Evolutionary conservation across 805 yeast genomes (phyloP).

Genomic region (Candida fluviatilis): DNA sequence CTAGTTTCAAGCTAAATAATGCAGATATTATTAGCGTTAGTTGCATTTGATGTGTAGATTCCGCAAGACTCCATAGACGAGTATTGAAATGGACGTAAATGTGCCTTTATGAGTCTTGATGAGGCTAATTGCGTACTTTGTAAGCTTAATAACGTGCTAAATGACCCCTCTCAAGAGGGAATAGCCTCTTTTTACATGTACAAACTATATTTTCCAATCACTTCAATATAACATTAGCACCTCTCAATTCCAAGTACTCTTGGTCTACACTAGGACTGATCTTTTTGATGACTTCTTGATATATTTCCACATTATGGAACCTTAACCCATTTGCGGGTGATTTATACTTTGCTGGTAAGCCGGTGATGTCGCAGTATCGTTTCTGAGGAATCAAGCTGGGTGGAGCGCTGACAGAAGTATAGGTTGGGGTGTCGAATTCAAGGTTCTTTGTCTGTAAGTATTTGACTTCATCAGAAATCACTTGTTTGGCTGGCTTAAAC

Average conservation of each 20-base stretch:
- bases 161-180: too few relatives aligned
- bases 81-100: too few relatives aligned
- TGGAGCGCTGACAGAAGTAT: conserved; percentile 72
- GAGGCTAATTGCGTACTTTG: too few relatives aligned
- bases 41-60: too few relatives aligned
- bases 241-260: conserved; percentile 80
- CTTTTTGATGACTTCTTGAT: conserved; percentile 62
- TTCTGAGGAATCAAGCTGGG: conserved; percentile 80
- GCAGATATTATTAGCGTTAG: too few relatives aligned
- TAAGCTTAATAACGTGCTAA: too few relatives aligned
- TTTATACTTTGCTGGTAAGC: conserved; percentile 72
- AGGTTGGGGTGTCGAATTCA: conserved; percentile 56
- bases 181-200: not conserved
- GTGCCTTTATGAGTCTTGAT: too few relatives aligned
- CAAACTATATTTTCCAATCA: conserved; percentile 8
- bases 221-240: conserved; percentile 81
- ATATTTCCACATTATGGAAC: conserved; percentile 80
- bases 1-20: too few relatives aligned
- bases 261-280: conserved; percentile 93
- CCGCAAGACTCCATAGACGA: too few relatives aligned
- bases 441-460: conserved; percentile 43
- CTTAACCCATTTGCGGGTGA: conserved; percentile 72
- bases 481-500: conserved; percentile 70
- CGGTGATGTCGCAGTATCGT: conserved; percentile 92
- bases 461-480: conserved; percentile 73